A percentile compares a stretch with the other conserved stretches of the same genome.
Evolutionary conservation across 176 grass and related monocot species (phyloP).

Genomic region (Hyparrhenia diplandra): DNA sequence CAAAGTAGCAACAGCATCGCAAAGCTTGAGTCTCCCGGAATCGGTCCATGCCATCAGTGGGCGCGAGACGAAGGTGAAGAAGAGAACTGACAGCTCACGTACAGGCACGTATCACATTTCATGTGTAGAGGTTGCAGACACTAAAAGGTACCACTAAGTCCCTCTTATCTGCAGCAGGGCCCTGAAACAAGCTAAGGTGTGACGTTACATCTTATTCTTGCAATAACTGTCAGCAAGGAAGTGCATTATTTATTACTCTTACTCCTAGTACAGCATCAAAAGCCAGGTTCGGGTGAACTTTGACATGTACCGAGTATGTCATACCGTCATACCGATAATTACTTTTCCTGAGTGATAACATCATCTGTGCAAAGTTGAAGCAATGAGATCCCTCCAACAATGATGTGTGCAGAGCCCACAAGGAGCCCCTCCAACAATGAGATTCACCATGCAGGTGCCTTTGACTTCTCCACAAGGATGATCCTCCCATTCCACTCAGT

Average conservation of each 20-base stretch:
- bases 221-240: constrained; percentile 37
- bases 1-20: constrained; percentile 6
- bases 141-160: constrained; percentile 46
- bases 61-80: background rate
- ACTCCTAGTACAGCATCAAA: constrained; percentile 52
- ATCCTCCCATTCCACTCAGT: constrained; percentile 84
- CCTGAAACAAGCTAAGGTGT: constrained; percentile 65
- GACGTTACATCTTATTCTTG: constrained; percentile 45
- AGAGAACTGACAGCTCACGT: constrained; percentile 17
- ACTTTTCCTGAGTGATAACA: constrained; percentile 28
- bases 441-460: constrained; percentile 54
- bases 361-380: constrained; percentile 40
- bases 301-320: constrained; percentile 47
- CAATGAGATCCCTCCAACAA: background rate
- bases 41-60: background rate
- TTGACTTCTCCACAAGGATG: constrained; percentile 92
- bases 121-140: constrained; percentile 41
- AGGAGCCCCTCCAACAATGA: too few relatives aligned
- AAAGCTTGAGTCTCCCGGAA: constrained; percentile 1
- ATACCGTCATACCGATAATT: constrained; percentile 45
- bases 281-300: constrained; percentile 50
- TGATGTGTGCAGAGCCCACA: background rate
- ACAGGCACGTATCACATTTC: constrained; percentile 11
- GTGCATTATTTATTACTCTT: constrained; percentile 57
- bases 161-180: constrained; percentile 46